Base-by-base conservation (phyloP, 768 basidiomycete species). In the Pisolithus sp. region DNA sequence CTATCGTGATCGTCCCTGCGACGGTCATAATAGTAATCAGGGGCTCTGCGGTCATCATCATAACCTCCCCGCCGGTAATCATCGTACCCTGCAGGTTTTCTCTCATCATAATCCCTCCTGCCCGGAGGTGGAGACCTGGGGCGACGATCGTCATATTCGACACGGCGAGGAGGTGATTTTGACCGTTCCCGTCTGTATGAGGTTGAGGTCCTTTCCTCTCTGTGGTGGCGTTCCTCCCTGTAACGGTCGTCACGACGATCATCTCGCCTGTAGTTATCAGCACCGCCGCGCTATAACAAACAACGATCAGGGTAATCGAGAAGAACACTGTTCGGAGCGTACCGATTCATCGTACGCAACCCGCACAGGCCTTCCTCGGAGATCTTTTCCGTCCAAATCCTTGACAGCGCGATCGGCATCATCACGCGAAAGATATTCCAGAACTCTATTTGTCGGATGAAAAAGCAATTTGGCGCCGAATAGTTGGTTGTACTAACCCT, bases 321-420 rank as follows among this genome's bases (percentile, higher is more conserved):
- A 5, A 13, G 30, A 3, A 51, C 49, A 18, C 55, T 41, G 17
- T 63, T 28, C 31, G 45, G 44, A 23, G 69, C 81, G 40, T 61
- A 87, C 85, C 55, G 74, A 75, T 36, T 85, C 82, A 45, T 85
- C 81, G 31, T 79, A 62, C 28, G 78, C 74, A 26, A 95, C 86
- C 51, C 84, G 82, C 49, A 93, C 89, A 46, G 79, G 76, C 48
- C 84, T 76, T 53, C 92, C 92, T 58, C 92, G 89, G 42, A 96
- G 82, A 58, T 96, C 93, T 58, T 82, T 88, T 55, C 86, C 85
- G 59, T 90, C 86, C 36, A 97, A 74, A 31, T 87, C 85, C 65
- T 83, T 87, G 59, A 93, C 81, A n/a, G 95, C 95, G 56, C 88
- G 85, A 38, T 97, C 93, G 42, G 93, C 93, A 60, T 98, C 95